phyloP scores from a whole-genome alignment of 345 rosid genomes.

The Pelargonium nanum region DNA sequence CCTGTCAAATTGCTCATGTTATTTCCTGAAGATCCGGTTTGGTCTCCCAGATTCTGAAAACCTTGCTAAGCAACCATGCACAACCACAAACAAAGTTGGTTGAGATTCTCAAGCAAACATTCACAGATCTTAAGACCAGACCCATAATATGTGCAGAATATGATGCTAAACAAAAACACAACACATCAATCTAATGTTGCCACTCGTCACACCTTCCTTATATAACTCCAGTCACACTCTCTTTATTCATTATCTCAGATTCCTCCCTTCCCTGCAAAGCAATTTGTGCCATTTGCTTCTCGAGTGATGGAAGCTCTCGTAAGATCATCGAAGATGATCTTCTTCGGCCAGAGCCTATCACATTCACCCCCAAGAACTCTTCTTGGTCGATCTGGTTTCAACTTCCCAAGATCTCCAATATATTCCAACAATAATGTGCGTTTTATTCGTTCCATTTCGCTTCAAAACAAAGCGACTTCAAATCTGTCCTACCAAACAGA shows the following conservation, averaged over 20 bases:
- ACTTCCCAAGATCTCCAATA: background rate
- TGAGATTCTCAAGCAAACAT: background rate
- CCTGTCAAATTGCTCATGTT: background rate
- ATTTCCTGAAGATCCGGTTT: too few relatives aligned
- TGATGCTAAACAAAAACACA: background rate
- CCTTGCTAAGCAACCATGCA: background rate
- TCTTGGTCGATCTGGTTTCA: background rate
- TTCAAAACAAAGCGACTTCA: background rate
- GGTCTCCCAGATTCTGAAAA: too few relatives aligned
- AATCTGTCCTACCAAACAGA: background rate
- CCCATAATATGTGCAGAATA: background rate
- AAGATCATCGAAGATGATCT: background rate
- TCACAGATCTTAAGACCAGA: background rate
- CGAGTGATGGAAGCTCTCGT: background rate
- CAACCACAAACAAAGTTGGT: background rate
- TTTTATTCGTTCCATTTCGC: background rate
- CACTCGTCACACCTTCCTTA: background rate
- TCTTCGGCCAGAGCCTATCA: background rate
- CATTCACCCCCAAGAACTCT: background rate
- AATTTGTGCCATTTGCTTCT: background rate
- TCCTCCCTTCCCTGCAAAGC: background rate
- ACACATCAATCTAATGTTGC: background rate
- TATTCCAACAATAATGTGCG: background rate
- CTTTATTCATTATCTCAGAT: background rate
- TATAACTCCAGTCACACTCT: background rate